A percentile compares a stretch with the other conserved stretches of the same genome.
Conservation (phyloP, 192 early-diverging fungal species). For the Coemansia sp. region DNA sequence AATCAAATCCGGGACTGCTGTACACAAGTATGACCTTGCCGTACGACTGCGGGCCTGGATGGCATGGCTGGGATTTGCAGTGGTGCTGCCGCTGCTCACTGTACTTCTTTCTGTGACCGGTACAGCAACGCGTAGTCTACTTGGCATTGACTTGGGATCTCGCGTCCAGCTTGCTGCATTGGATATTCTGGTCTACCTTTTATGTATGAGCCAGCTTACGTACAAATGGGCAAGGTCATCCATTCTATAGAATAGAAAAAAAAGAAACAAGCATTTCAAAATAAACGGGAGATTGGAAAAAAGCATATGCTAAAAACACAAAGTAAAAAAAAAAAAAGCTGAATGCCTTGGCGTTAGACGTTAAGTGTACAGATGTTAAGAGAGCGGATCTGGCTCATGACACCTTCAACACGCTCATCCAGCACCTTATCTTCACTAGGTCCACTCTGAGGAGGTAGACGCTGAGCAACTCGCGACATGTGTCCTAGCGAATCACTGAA, state of each 20-base stretch:
- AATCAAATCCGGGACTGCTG: background rate
- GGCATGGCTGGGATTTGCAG: conserved; percentile 20
- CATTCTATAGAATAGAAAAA: background rate
- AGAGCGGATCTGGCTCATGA: conserved; percentile 86
- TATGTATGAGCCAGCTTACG: conserved; percentile 11
- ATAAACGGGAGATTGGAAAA: conserved; percentile 1
- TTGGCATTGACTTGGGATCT: conserved; percentile 17
- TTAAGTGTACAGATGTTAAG: conserved; percentile 84
- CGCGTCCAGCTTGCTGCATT: conserved; percentile 24
- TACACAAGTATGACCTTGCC: background rate
- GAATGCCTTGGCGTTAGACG: conserved; percentile 19
- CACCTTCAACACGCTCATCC: conserved; percentile 75
- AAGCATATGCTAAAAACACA: conserved; percentile 3
- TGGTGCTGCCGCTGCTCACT: conserved; percentile 18
- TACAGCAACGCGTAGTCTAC: background rate
- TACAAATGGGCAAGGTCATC: conserved; percentile 6
- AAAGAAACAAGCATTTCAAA: background rate
- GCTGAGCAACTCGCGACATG: conserved; percentile 64
- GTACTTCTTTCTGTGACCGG: conserved; percentile 1
- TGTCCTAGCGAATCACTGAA: conserved; percentile 76
- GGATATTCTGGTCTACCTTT: conserved; percentile 16
- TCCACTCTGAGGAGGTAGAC: conserved; percentile 62
- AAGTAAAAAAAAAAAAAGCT: background rate
- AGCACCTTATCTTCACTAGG: conserved; percentile 53
- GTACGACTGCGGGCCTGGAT: conserved; percentile 12